These are phyloP conservation scores for Trametes pubescens DNA, from an alignment of 1,284 basidiomycete genomes.

Conservation along the genomic window DNA sequence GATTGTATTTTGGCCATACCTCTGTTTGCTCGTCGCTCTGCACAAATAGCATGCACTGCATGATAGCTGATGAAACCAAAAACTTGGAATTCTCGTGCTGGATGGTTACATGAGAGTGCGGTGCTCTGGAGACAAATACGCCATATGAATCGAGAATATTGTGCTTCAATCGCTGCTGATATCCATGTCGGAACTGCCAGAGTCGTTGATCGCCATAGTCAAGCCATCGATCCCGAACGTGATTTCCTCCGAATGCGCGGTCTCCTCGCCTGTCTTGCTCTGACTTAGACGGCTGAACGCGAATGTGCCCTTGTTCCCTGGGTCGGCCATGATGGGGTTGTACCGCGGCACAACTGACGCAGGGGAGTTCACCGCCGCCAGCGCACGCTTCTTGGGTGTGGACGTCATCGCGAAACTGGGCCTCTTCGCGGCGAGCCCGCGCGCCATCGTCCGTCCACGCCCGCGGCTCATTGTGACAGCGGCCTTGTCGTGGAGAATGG, in stretches of 20 bases:
- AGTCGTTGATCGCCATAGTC: conserved; percentile 31
- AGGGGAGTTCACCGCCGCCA: conserved; percentile 29
- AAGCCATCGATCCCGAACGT: conserved; percentile 37
- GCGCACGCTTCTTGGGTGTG: conserved; percentile 37
- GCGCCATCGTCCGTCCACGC: conserved; percentile 6
- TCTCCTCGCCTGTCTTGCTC: conserved; percentile 10
- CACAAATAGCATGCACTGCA: too few species aligned
- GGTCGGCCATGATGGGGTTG: conserved; percentile 22
- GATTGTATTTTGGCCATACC: background rate
- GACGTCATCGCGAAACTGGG: conserved; percentile 37
- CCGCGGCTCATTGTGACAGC: conserved; percentile 32
- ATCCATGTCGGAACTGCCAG: conserved; percentile 32
- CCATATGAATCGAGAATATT: background rate
- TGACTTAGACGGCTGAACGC: too few species aligned
- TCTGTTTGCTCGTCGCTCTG: too few species aligned
- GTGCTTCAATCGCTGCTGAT: conserved; percentile 19
- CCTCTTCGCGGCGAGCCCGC: conserved; percentile 15
- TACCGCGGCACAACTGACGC: conserved; percentile 11
- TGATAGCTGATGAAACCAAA: too few species aligned
- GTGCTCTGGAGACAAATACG: background rate
- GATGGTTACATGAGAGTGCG: too few species aligned
- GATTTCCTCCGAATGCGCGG: conserved; percentile 29
- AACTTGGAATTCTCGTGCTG: too few species aligned
- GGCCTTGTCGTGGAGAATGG: conserved; percentile 28
- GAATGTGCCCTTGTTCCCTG: background rate